These are phyloP conservation scores for Paramyrothecium roridum DNA, from an alignment of 2,329 filamentous ascomycete genomes.

Conservation along the genomic window DNA sequence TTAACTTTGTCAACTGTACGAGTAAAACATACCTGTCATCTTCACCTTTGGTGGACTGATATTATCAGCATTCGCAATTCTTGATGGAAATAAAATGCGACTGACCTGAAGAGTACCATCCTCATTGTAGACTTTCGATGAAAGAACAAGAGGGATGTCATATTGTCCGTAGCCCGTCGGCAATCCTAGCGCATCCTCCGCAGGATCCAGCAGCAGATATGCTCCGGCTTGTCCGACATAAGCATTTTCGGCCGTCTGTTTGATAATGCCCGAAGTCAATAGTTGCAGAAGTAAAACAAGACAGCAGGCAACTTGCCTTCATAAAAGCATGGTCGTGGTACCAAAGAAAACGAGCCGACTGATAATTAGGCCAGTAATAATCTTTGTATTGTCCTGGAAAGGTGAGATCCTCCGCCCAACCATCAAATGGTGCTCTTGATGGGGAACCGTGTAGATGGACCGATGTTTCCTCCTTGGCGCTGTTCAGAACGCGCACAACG, in stretches of 20 bases:
- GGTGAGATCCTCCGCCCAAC: constrained; percentile 50
- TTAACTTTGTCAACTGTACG: background rate
- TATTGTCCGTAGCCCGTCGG: constrained; percentile 47
- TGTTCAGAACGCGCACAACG: constrained; percentile 52
- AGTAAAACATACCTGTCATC: background rate
- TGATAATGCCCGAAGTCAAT: too few relatives aligned
- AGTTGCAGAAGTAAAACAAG: too few relatives aligned
- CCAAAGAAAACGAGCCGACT: constrained; percentile 51
- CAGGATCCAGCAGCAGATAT: constrained; percentile 50
- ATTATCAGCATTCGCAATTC: background rate
- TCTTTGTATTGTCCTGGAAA: constrained; percentile 54
- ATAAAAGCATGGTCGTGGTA: constrained; percentile 48
- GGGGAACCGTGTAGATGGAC: constrained; percentile 56
- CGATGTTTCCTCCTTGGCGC: constrained; percentile 37
- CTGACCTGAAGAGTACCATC: constrained; percentile 41
- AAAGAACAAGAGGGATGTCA: constrained; percentile 49
- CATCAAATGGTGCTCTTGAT: constrained; percentile 6
- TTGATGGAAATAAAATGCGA: background rate
- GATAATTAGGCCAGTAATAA: constrained; percentile 58
- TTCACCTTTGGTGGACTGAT: background rate
- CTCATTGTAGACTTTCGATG: constrained; percentile 47
- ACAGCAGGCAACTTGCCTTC: too few relatives aligned
- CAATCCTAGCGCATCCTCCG: constrained; percentile 44
- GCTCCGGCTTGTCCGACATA: constrained; percentile 55
- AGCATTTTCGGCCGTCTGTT: constrained; percentile 49